These are phyloP conservation scores for Aspergillus carbonarius DNA, from an alignment of 2,329 filamentous ascomycete genomes.

Conservation along the genomic window DNA sequence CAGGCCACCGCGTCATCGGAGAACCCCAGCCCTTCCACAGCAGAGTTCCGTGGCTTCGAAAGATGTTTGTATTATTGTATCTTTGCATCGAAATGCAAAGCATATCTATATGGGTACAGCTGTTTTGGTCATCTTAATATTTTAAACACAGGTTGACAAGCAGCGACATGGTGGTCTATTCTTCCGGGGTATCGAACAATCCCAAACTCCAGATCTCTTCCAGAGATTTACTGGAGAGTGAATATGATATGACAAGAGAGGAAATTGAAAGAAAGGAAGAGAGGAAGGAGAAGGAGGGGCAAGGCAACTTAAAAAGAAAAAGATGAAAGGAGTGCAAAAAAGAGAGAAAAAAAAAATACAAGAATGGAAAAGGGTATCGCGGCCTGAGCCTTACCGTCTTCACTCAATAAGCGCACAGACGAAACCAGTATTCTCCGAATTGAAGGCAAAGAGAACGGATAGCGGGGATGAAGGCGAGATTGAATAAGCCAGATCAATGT, in stretches of 20 bases:
- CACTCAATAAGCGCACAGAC: not conserved
- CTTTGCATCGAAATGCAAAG: conserved; percentile 6
- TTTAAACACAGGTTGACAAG: conserved; percentile 11
- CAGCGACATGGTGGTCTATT: conserved; percentile 17
- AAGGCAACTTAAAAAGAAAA: not conserved
- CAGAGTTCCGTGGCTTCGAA: not conserved
- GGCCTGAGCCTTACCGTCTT: not conserved
- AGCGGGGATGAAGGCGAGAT: not conserved
- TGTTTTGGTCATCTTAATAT: conserved; percentile 11
- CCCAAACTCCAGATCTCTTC: conserved; percentile 23
- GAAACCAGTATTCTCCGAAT: not conserved
- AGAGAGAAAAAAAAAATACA: not conserved
- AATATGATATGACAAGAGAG: conserved; percentile 8
- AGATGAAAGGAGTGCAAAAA: not conserved
- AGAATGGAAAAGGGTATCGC: not conserved
- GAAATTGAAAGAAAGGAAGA: conserved; percentile 6
- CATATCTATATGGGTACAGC: conserved; percentile 15
- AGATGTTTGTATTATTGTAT: not conserved
- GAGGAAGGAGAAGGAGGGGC: not conserved
- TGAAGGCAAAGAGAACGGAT: not conserved
- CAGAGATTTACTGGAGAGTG: conserved; percentile 6
- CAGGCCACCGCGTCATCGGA: no score
- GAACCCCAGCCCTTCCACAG: not conserved
- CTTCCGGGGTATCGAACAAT: conserved; percentile 27
- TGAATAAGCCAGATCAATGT: not conserved